Evolutionary conservation across 352 stramenopile genomes (phyloP), one percentile per base, ranked within the genome.

Genomic region (Phytopythium sindhum): DNA sequence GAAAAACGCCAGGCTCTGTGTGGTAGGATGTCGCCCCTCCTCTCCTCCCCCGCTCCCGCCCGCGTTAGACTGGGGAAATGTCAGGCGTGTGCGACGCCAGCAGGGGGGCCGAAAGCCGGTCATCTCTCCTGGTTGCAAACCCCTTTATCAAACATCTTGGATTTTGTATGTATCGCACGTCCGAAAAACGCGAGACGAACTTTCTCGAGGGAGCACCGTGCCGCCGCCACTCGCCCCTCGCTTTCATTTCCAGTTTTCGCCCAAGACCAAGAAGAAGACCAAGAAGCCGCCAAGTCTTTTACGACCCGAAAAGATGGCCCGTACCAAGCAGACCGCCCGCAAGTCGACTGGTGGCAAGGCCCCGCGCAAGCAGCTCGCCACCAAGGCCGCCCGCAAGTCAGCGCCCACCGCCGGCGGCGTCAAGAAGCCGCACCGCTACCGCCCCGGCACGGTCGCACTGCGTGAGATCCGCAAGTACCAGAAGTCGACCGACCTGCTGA

Each of bases 401-500:
- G 91, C 91, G 54, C 92, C 93, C 44, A 89, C 90, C n/a, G 90
- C 93, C 50, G 93, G 94, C 57, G 92, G 91, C 60, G 91, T 98
- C 23, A 98, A 98, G 90, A 91, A 91, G 78, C 83, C 77, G 48
- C 75, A 86, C 66, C 79, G 86, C 56, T 92, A 90, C 78, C 80
- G 80, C 60, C 85, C 85, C 5, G 91, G 91, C 42, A 88, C 94
- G 75, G 69, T 81, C 57, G 95, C 95, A 19, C 77, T 99, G 26
- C 86, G 89, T 63, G 96, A 99, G 83, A 99, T 99, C 72, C 84
- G 97, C 65, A 86, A 92, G 68, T 99, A 98, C 80, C 97, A 99
- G 79, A 90, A 88, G 61, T 97, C 81, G 45, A 99, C 97, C 14
- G 96, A 98, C 65, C 79, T 99, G 65, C 75, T 99, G 44, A 83